These are phyloP conservation scores for Ogataea pini DNA, from an alignment of 805 yeast species.

Conservation along the genomic window DNA sequence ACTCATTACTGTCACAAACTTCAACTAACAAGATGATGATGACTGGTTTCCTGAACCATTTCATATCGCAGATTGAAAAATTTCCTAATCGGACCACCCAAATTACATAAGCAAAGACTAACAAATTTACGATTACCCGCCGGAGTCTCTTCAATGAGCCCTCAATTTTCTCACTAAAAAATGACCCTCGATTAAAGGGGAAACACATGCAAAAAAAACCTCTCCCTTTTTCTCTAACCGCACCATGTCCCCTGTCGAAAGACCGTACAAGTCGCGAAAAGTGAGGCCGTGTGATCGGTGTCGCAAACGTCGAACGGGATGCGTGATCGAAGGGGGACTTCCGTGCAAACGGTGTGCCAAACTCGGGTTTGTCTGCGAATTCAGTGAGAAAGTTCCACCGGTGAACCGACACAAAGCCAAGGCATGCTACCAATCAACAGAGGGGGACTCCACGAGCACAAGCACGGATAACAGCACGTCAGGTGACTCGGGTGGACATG, in stretches of 20 bases:
- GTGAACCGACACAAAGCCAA: constrained; percentile 13
- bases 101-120: too few species aligned
- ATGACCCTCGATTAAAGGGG: neutral
- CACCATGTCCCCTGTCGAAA: constrained; percentile 4
- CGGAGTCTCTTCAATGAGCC: neutral
- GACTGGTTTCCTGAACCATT: too few species aligned
- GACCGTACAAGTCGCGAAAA: constrained; percentile 21
- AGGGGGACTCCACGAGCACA: neutral
- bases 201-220: neutral
- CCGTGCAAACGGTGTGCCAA: constrained; percentile 18
- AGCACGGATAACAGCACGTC: neutral
- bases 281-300: constrained; percentile 21
- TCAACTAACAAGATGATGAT: neutral
- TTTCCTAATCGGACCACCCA: neutral
- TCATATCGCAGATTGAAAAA: neutral
- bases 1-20: neutral
- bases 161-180: neutral
- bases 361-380: constrained; percentile 13
- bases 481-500: neutral
- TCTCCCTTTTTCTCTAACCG: neutral
- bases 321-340: constrained; percentile 13
- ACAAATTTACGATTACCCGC: too few species aligned
- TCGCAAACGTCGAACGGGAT: constrained; percentile 17
- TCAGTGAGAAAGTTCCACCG: constrained; percentile 21
- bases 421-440: neutral